A percentile compares a stretch with the other conserved stretches of the same genome.
These are phyloP conservation scores for Brassica carinata DNA, from an alignment of 345 rosid species.

Conservation along the genomic window DNA sequence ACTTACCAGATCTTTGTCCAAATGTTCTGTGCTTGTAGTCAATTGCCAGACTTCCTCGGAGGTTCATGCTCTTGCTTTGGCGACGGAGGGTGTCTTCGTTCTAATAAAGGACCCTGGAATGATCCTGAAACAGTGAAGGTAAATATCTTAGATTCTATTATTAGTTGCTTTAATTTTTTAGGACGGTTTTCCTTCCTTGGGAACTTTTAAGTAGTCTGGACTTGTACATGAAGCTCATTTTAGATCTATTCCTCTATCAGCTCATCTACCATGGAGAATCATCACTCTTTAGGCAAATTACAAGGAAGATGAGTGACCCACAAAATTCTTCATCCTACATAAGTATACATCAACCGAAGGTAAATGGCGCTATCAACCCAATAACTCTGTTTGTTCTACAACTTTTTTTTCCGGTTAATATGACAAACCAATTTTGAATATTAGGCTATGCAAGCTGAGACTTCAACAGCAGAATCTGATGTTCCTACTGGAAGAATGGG, in stretches of 20 bases:
- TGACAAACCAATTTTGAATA: slow-evolving; percentile 17
- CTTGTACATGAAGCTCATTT: slow-evolving; percentile 29
- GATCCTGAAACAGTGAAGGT: slow-evolving; percentile 94
- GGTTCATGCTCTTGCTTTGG: slow-evolving; percentile 83
- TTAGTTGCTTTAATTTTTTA: neutral
- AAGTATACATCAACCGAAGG: slow-evolving; percentile 61
- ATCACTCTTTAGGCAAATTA: slow-evolving; percentile 59
- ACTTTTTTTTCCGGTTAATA: slow-evolving; percentile 3
- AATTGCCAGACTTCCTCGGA: slow-evolving; percentile 93
- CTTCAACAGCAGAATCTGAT: slow-evolving; percentile 54
- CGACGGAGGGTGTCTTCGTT: slow-evolving; percentile 90
- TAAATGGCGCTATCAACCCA: slow-evolving; percentile 23
- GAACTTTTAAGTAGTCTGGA: neutral
- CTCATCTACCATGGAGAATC: slow-evolving; percentile 66
- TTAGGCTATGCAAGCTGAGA: slow-evolving; percentile 62
- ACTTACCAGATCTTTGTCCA: slow-evolving; percentile 23
- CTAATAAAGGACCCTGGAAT: slow-evolving; percentile 96
- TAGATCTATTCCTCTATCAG: slow-evolving; percentile 43
- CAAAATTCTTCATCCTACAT: slow-evolving; percentile 46
- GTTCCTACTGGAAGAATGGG: neutral
- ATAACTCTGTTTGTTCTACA: neutral
- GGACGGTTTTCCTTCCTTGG: neutral
- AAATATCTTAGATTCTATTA: slow-evolving; percentile 11
- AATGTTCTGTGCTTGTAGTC: slow-evolving; percentile 53
- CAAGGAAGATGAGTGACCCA: slow-evolving; percentile 53